Evolutionary conservation across 495 filamentous ascomycete genomes (phyloP), one percentile per base, ranked within the genome.

Genomic region (Staphylotrichum tortipilum): DNA sequence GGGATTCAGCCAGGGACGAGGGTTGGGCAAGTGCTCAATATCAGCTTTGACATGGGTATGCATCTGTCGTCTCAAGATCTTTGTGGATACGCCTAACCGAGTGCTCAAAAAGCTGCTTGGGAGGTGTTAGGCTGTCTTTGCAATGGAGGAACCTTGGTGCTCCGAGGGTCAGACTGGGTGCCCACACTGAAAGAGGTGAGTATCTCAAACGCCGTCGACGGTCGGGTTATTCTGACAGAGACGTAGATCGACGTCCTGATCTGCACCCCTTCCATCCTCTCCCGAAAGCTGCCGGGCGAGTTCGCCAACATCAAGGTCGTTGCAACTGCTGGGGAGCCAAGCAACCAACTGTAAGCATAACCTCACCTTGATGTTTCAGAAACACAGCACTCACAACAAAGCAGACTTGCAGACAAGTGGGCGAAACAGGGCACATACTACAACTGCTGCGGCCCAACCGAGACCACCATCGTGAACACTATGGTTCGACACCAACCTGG

Each of bases 31-130:
- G 46, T 63, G n/a, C 50, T 69, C 11, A 68, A 59, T 26, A 58
- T 71, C 14, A 61, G 61, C 14, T 71, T 71, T 41, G 68, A 71
- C 38, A 69, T 71, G 65, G 56, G 68, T 69, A 53, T 24, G 64
- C 28, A 31, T 4, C 4, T 28, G 5, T 30, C 15, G 15, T 15
- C 0, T 44, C 24, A 28, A 11, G 1, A 23, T 10, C 5, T 21
- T 44, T 4, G 9, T 7, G 2, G 8, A 44, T 19, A 5, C 4
- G 26, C 5, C 35, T 44, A 34, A 36, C 17, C 24, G 46, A 40
- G 41, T n/a, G n/a, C n/a, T n/a, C n/a, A n/a, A n/a, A n/a, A 33
- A 68, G 67, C 59, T 23, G 63, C 64, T 9, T 70, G 67, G 65
- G 67, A 70, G 47, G 64, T 68, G n/a, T 58, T 70, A 0, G 58